These are phyloP conservation scores for Calonectria hawksworthii DNA, from an alignment of 2,329 filamentous ascomycete genomes.

Conservation along the genomic window DNA sequence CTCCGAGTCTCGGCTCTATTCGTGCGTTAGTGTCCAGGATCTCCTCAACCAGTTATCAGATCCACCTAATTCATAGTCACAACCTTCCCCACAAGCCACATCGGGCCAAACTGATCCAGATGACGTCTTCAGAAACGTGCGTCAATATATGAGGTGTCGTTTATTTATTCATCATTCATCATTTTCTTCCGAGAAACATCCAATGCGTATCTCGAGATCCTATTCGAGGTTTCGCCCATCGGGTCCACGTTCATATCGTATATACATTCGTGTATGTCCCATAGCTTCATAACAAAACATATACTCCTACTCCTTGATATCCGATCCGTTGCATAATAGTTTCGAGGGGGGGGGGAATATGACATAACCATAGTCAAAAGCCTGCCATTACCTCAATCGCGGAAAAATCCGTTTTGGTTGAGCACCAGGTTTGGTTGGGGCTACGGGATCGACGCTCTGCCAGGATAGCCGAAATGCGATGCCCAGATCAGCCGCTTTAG, in stretches of 20 bases:
- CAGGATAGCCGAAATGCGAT: background rate
- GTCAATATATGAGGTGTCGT: background rate
- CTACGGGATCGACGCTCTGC: background rate
- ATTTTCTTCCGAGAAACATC: background rate
- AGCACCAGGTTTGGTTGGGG: background rate
- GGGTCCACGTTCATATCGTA: background rate
- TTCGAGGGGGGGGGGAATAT: background rate
- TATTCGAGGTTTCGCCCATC: background rate
- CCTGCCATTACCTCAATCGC: background rate
- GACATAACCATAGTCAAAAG: background rate
- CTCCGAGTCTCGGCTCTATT: background rate
- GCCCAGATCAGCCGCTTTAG: background rate
- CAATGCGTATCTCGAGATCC: background rate
- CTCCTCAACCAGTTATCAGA: slow-evolving; percentile 10
- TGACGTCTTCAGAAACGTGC: background rate
- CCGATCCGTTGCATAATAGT: slow-evolving; percentile 1
- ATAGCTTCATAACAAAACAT: background rate
- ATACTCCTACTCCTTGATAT: background rate
- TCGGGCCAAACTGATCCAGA: background rate
- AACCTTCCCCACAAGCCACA: background rate
- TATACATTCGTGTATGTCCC: background rate
- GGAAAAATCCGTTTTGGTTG: background rate
- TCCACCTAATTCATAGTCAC: background rate
- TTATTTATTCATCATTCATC: slow-evolving; percentile 7
- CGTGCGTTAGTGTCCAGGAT: background rate